A percentile compares a stretch with the other conserved stretches of the same genome.
These are phyloP conservation scores for Infundibulicybe gibba DNA, from an alignment of 768 basidiomycete species.

Conservation along the genomic window DNA sequence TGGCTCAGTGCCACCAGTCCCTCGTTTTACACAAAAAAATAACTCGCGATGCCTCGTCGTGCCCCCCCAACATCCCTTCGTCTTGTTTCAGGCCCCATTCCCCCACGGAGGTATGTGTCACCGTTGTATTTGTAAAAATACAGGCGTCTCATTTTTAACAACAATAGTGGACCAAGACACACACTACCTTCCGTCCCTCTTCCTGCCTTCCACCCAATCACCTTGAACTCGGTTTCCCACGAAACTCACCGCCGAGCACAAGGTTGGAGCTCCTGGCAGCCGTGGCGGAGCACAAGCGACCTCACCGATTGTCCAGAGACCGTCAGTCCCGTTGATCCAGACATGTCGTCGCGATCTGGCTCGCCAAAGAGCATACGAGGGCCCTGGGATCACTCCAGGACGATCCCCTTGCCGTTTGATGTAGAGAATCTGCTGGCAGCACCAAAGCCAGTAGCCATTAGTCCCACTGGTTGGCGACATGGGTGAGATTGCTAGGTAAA, in stretches of 20 bases:
- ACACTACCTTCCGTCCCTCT: slow-evolving; percentile 63
- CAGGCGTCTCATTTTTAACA: no score
- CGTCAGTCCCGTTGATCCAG: background rate
- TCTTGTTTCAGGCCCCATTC: slow-evolving; percentile 58
- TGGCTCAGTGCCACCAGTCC: background rate
- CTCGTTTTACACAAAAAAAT: slow-evolving; percentile 4
- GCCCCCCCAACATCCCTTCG: slow-evolving; percentile 64
- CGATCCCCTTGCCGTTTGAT: slow-evolving; percentile 38
- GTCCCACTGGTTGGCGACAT: background rate
- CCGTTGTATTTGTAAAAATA: no score
- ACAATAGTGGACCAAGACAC: slow-evolving; percentile 52
- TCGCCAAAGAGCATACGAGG: slow-evolving; percentile 31
- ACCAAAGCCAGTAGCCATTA: slow-evolving; percentile 38
- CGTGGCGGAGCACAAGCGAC: no score
- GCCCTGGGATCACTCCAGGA: slow-evolving; percentile 57
- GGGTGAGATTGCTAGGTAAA: background rate
- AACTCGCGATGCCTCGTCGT: slow-evolving; percentile 56
- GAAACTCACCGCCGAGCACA: background rate
- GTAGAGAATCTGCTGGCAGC: slow-evolving; percentile 43
- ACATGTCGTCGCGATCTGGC: slow-evolving; percentile 13
- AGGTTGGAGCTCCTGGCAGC: background rate
- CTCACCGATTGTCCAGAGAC: no score
- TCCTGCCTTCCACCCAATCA: slow-evolving; percentile 41
- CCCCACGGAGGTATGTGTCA: slow-evolving; percentile 42
- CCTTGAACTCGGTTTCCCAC: background rate